Percentiles rank a stretch among this genome's conserved stretches.
Evolutionary conservation across 441 rosid species (phyloP).

Genomic region (Bruguiera hainesii): DNA sequence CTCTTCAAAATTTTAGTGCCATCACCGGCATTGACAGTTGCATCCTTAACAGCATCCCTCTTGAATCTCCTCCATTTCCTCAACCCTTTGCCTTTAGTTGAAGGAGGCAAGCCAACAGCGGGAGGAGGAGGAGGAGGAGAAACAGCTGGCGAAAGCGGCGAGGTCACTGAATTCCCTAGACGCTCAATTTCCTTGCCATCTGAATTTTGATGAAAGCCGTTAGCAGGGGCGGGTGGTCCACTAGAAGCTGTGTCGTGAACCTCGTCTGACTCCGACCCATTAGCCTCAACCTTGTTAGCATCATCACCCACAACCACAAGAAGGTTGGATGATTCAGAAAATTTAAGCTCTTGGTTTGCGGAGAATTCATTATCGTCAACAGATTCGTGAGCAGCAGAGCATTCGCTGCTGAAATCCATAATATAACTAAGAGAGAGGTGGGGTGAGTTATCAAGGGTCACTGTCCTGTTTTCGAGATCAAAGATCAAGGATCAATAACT

Average conservation of each 20-base stretch:
- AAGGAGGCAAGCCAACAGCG: conserved; percentile 27
- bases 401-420: conserved; percentile 49
- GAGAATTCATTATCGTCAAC: conserved; percentile 45
- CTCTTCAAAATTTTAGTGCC: conserved; percentile 50
- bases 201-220: conserved; percentile 13
- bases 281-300: conserved; percentile 26
- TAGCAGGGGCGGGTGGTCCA: conserved; percentile 5
- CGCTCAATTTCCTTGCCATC: conserved; percentile 20
- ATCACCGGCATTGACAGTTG: conserved; percentile 27
- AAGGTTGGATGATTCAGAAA: neutral
- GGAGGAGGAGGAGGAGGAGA: conserved; percentile 18
- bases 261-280: conserved; percentile 35
- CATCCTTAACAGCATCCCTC: conserved; percentile 54
- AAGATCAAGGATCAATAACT: conserved; percentile 44
- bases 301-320: conserved; percentile 5
- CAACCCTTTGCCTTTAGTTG: conserved; percentile 58
- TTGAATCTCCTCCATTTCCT: conserved; percentile 69
- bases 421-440: neutral
- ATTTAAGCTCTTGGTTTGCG: conserved; percentile 19
- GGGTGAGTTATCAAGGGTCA: too few species aligned
- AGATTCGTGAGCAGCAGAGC: conserved; percentile 43
- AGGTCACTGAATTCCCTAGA: conserved; percentile 15
- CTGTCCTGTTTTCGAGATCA: conserved; percentile 28
- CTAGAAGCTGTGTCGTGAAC: conserved; percentile 17
- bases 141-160: conserved; percentile 13